phyloP scores from a whole-genome alignment of 768 basidiomycete species.

The Mycena leptocephala region DNA sequence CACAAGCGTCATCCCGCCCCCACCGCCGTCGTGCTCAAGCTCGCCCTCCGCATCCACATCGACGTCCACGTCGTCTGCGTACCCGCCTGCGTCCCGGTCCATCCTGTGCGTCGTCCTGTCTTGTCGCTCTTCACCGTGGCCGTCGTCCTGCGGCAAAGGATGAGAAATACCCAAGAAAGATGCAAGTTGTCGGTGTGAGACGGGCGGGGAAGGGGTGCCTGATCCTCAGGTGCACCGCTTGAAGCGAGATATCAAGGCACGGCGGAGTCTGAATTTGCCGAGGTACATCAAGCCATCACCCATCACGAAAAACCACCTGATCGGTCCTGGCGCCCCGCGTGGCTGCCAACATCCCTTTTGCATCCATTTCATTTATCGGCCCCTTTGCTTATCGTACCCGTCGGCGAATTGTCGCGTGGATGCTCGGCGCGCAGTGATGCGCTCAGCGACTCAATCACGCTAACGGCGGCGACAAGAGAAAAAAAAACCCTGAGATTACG shows the following conservation, averaged over 20 bases:
- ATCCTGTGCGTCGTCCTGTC: background rate
- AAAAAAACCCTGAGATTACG: too few species aligned
- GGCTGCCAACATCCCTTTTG: too few species aligned
- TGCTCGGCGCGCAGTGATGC: too few species aligned
- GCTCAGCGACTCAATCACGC: too few species aligned
- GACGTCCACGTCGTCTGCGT: conserved; percentile 9
- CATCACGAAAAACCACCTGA: too few species aligned
- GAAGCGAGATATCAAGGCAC: background rate
- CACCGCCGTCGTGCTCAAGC: background rate
- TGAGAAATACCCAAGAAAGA: background rate
- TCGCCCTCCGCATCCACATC: conserved; percentile 22
- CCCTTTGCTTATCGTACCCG: too few species aligned
- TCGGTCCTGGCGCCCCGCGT: too few species aligned
- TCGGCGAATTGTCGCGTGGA: too few species aligned
- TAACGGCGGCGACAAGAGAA: too few species aligned
- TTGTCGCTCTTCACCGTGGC: background rate
- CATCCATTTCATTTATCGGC: too few species aligned
- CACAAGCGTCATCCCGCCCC: conserved; percentile 19
- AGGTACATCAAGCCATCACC: too few species aligned
- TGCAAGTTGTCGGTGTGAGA: too few species aligned
- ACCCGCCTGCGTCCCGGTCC: background rate
- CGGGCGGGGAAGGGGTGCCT: background rate
- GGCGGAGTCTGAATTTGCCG: background rate
- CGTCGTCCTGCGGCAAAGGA: background rate
- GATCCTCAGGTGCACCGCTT: background rate